Evolutionary conservation across 768 basidiomycete genomes (phyloP), one percentile per base, ranked within the genome.

Genomic region (Leucosporidium scottii): DNA sequence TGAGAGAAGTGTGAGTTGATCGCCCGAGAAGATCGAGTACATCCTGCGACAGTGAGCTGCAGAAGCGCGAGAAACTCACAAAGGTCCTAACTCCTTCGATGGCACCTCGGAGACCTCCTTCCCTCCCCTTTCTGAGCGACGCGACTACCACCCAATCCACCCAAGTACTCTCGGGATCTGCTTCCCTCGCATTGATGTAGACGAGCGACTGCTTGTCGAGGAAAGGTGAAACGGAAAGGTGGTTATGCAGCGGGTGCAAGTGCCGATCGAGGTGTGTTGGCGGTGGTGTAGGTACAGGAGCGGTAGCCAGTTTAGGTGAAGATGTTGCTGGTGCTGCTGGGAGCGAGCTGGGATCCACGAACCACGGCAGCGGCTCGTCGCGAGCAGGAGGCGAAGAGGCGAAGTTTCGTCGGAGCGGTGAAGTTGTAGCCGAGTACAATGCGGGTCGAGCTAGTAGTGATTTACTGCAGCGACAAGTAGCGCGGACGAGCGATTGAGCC

Each of bases 111-210:
- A 75, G 59, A 4, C 74, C 70, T 18, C 74, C 47, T 44, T 75
- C 74, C 49, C 74, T 48, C 9, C 74, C 74, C 10, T 63, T 47
- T 20, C 62, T 49, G 20, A 75, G 47, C 0, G 59, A 67, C 10
- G 67, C 64, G 4, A 71, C n/a, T 25, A 75, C 70, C n/a, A 73
- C 67, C 72, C 72, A 75, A 31, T 75, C 74, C 27, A 62, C 61
- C 74, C 74, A 75, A 39, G 53, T 68, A 2, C 54, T 64, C 55
- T 60, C 66, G 13, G 68, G 69, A 30, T 70, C 72, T 2, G 66
- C 65, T 58, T 70, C 67, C 25, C 71, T 54, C 20, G 74, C 69
- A 34, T 75, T 59, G 55, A 75, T 75, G 66, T 71, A 75, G 15
- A 31, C 65, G 50, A 75, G 47, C 8, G 48, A 23, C 17, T 69